These are phyloP conservation scores for Gossypium schwendimanii DNA, from an alignment of 441 rosid species.

Conservation along the genomic window DNA sequence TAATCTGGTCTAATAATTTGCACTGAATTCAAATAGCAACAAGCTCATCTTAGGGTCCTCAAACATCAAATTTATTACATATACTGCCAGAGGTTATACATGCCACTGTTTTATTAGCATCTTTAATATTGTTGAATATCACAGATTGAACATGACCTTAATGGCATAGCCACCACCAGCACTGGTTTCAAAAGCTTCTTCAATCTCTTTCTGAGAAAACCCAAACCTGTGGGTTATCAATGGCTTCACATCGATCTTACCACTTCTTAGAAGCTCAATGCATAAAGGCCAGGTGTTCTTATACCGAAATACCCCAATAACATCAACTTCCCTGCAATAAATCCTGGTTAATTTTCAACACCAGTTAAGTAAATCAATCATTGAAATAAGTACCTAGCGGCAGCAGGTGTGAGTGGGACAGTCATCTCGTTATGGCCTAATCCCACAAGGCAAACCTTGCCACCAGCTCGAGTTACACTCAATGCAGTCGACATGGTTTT, in stretches of 20 bases:
- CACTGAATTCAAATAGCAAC: no score
- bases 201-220: not conserved
- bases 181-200: not conserved
- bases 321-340: not conserved
- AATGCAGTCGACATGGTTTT: slow-evolving; percentile 86
- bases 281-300: not conserved
- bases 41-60: no score
- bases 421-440: slow-evolving; percentile 80
- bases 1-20: no score
- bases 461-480: slow-evolving; percentile 56
- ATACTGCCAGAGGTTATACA: not conserved
- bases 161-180: not conserved
- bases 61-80: no score
- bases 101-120: no score
- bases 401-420: slow-evolving; percentile 76
- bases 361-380: not conserved
- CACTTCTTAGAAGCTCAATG: not conserved
- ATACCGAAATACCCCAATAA: not conserved
- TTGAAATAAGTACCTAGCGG: slow-evolving; percentile 54
- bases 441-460: slow-evolving; percentile 90
- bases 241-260: not conserved
- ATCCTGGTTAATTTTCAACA: not conserved
- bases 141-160: not conserved
- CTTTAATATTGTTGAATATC: not conserved
- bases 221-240: not conserved